These are phyloP conservation scores for Penicillium expansum DNA, from an alignment of 2,329 filamentous ascomycete species.

Conservation along the genomic window DNA sequence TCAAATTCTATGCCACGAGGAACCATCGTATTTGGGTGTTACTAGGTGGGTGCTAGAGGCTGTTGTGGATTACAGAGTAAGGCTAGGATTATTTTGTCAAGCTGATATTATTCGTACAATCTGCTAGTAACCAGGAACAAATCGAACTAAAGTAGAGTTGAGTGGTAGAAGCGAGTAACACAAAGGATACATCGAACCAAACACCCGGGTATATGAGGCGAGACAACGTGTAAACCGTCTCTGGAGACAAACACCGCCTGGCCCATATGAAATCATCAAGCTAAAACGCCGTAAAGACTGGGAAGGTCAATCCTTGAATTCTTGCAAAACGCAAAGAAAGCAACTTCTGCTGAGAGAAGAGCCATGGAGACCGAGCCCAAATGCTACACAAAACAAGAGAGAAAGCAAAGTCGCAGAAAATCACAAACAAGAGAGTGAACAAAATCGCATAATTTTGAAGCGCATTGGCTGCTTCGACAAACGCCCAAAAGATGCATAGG, in stretches of 20 bases:
- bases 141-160: not conserved
- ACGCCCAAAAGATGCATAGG: constrained; percentile 37
- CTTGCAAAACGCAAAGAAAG: constrained; percentile 4
- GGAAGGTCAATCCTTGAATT: not conserved
- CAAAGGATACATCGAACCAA: constrained; percentile 15
- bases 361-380: constrained; percentile 11
- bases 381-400: constrained; percentile 15
- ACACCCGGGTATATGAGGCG: constrained; percentile 38
- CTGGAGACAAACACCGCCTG: constrained; percentile 34
- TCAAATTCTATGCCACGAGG: not conserved
- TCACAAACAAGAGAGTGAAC: not conserved
- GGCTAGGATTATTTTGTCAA: not conserved
- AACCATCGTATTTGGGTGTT: not conserved
- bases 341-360: constrained; percentile 5
- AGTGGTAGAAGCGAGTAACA: not conserved
- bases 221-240: constrained; percentile 27
- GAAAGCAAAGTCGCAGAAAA: not conserved
- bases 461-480: constrained; percentile 22
- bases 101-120: not conserved
- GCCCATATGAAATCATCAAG: constrained; percentile 27
- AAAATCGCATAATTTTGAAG: constrained; percentile 14
- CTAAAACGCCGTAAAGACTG: constrained; percentile 31
- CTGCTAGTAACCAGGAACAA: not conserved
- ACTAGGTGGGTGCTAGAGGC: not conserved
- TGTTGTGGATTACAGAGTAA: not conserved